These are phyloP conservation scores for Apiospora kogelbergensis DNA, from an alignment of 2,329 filamentous ascomycete genomes.

Conservation along the genomic window DNA sequence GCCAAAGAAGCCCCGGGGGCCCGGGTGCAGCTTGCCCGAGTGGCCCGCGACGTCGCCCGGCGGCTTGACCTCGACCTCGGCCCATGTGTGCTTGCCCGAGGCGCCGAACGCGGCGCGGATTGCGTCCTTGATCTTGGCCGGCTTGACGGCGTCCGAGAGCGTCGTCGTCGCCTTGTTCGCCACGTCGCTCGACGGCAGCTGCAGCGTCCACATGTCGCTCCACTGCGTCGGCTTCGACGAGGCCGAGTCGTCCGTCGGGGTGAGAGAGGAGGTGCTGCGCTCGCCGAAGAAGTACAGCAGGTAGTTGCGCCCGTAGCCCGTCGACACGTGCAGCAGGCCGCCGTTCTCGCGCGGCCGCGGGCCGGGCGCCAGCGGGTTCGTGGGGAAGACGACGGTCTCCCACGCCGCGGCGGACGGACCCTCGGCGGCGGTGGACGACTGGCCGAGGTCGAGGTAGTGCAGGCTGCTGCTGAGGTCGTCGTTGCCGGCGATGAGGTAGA, in stretches of 20 bases:
- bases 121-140: conserved; percentile 50
- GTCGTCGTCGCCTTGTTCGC: conserved; percentile 21
- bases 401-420: conserved; percentile 28
- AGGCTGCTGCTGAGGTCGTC: conserved; percentile 34
- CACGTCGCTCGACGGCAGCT: conserved; percentile 41
- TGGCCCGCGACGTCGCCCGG: conserved; percentile 39
- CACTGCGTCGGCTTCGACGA: conserved; percentile 26
- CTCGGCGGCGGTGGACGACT: conserved; percentile 23
- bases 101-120: conserved; percentile 42
- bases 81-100: conserved; percentile 49
- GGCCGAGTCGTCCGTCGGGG: conserved; percentile 12
- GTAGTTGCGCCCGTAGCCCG: conserved; percentile 52
- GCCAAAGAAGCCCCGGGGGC: conserved; percentile 38
- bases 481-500: conserved; percentile 47
- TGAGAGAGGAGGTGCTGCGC: conserved; percentile 18
- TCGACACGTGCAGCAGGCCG: conserved; percentile 45
- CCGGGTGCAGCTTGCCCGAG: conserved; percentile 42
- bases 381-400: conserved; percentile 36
- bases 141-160: conserved; percentile 37
- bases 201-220: conserved; percentile 52
- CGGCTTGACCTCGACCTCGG: conserved; percentile 47
- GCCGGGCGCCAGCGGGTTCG: conserved; percentile 37
- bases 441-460: conserved; percentile 33
- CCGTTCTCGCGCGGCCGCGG: conserved; percentile 43
- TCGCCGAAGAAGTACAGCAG: conserved; percentile 51